Evolutionary conservation across 164 flowering plant genomes (phyloP), one percentile per base, ranked within the genome.

Genomic region (Aristolochia fimbriata): DNA sequence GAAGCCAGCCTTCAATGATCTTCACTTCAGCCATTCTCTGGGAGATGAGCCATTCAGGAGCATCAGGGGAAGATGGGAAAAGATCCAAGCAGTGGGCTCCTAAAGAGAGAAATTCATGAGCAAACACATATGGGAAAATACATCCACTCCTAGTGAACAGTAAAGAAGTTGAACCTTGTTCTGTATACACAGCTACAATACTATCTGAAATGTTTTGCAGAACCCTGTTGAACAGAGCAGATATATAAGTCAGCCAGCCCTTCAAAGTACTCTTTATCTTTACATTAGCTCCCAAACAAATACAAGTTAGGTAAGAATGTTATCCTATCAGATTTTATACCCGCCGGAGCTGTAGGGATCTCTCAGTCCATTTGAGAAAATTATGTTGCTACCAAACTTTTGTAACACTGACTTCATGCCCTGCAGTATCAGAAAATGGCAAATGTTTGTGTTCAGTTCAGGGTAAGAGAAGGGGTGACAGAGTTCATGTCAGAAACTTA

Each of bases 271-370:
- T 14, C 14, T 19, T 51, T 10, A 1, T 20, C 15, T 20, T 49
- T 17, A 20, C 19, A 17, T 49, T 11, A 49, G 52, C 52, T 17
- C 8, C 52, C 22, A 49, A 49, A 4, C 20, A 6, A 49, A 17
- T 49, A 49, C n/a, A 17, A 49, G 3, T 49, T 49, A 17, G 52
- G 52, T 49, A 15, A 2, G 14, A 17, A 49, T 17, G 52, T 15
- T 4, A 17, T 49, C 14, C 20, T 5, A 27, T 2, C 3, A 27
- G 30, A 27, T 27, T 5, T 49, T 17, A 17, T 87, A 87, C 94
- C 94, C 94, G 67, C 80, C 90, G 43, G 68, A 71, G 43, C 91
- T 87, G 43, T 76, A 83, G 21, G 95, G 88, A 69, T 87, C 95
- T 71, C 70, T 62, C 16, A 83, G 77, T 48, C 95, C 91, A 59